Conservation (phyloP, 139 green algal species). For the Auxenochlorella pyrenoidosa region DNA sequence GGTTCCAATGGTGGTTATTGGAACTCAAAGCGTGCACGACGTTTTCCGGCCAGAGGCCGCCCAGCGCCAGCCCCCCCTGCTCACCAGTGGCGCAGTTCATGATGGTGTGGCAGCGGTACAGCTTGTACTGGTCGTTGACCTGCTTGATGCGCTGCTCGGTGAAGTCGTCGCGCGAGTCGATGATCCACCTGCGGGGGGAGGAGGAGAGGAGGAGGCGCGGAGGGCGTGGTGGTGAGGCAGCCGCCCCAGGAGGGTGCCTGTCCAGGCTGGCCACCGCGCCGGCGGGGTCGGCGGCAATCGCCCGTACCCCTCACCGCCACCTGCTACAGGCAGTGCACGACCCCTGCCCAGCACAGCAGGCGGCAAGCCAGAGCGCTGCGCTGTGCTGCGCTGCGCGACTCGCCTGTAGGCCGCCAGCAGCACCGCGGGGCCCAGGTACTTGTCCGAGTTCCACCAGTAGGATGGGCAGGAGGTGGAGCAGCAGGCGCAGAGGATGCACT, state of each 20-base stretch:
- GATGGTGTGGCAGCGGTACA: conserved; percentile 71
- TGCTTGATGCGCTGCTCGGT: conserved; percentile 89
- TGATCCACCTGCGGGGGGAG: conserved; percentile 80
- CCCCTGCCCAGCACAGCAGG: no score
- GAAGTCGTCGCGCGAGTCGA: conserved; percentile 91
- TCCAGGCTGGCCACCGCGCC: background rate
- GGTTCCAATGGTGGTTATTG: no score
- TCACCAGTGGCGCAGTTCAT: conserved; percentile 90
- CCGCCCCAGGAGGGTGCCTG: no score
- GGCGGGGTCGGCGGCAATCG: no score
- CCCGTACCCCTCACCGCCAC: no score
- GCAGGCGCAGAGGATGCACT: conserved; percentile 99
- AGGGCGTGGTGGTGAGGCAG: no score
- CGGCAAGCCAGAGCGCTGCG: no score
- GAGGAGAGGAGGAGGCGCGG: background rate
- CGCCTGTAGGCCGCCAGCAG: conserved; percentile 95
- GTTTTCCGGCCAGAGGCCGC: no score
- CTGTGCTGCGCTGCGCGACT: no score
- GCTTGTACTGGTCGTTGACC: conserved; percentile 96
- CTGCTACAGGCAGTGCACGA: no score
- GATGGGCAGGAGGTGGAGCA: conserved; percentile 96
- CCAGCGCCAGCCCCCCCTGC: no score
- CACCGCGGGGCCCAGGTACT: conserved; percentile 98
- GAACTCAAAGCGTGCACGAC: no score
- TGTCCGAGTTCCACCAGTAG: conserved; percentile 99